Evolutionary conservation across 129 eudicot species (phyloP), one percentile per base, ranked within the genome.

Genomic region (Tagetes erecta): DNA sequence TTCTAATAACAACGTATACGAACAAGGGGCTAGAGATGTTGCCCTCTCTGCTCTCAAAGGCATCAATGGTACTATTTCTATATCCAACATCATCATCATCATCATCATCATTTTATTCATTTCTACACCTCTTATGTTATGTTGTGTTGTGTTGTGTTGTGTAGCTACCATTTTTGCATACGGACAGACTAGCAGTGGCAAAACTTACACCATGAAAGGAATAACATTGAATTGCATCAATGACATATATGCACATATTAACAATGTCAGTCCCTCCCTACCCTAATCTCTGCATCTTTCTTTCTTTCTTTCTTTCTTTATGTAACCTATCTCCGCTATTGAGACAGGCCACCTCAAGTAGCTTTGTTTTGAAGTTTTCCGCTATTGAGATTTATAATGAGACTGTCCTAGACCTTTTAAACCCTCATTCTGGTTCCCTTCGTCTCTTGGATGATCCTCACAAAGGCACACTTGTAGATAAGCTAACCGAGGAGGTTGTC

Each of bases 111-210:
- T 20, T 20, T 20, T 20, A 20, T 20, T 20, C 27, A 20, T 20
- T 20, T 20, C 27, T 20, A 20, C 27, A 20, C 27, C 27, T 20
- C 27, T 20, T 20, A 20, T 20, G 27, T 20, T 20, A 20, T 20
- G 27, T 20, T 20, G 27, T 20, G 27, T 20, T 20, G 27, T 20
- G 27, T 20, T 20, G 27, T 20, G 27, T 20, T 20, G 27, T 76
- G 83, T 86, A 95, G 99, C 99, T 33, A 95, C 99, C 14, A 87
- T 95, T 7, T 95, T 95, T 76, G 99, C 99, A 2, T 95, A 95
- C 66, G 99, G 99, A 56, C 99, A 95, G 83, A 95, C 99, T 46
- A 91, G 94, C 84, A 95, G 99, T 69, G 99, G 99, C 64, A 95
- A 95, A 83, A 95, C 99, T 36, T 95, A 80, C 84, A 95, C 99